A percentile compares a stretch with the other conserved stretches of the same genome.
Evolutionary conservation across 1,284 basidiomycete species (phyloP).

Genomic region (Takashimella tepidaria): DNA sequence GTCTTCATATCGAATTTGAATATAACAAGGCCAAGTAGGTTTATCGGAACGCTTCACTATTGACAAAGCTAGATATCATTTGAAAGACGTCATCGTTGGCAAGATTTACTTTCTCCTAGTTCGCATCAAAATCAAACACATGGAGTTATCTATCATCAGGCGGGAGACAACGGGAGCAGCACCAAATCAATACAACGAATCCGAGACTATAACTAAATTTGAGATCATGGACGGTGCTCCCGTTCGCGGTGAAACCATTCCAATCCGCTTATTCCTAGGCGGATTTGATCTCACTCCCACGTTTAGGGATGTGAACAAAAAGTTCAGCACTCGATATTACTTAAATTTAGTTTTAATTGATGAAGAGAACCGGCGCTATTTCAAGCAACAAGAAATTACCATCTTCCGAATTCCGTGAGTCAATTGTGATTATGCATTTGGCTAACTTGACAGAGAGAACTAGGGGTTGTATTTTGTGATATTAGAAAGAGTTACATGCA

Average conservation of each 20-base stretch:
- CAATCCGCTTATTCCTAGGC: conserved; percentile 93
- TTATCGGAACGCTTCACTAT: neutral
- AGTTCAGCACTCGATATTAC: conserved; percentile 95
- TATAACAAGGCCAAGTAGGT: conserved; percentile 98
- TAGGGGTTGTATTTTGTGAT: neutral
- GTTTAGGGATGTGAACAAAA: conserved; percentile 98
- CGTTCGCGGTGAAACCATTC: conserved; percentile 94
- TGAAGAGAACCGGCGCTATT: conserved; percentile 71
- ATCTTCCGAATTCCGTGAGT: conserved; percentile 33
- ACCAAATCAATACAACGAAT: conserved; percentile 98
- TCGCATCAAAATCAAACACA: conserved; percentile 99
- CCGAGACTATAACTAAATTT: conserved; percentile 98
- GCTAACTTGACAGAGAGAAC: conserved; percentile 5
- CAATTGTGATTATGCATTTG: neutral
- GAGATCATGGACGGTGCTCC: conserved; percentile 99
- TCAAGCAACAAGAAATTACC: conserved; percentile 48
- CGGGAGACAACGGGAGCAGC: conserved; percentile 92
- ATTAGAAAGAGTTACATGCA: neutral
- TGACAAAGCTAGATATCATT: conserved; percentile 67
- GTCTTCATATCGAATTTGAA: conserved; percentile 97
- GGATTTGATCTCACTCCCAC: conserved; percentile 98
- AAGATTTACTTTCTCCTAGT: conserved; percentile 99
- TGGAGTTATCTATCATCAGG: conserved; percentile 97
- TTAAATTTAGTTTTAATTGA: conserved; percentile 95
- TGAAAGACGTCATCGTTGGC: conserved; percentile 98